Evolutionary conservation across 2,329 filamentous ascomycete genomes (phyloP).

Genomic region (Cordyceps tenuipes): DNA sequence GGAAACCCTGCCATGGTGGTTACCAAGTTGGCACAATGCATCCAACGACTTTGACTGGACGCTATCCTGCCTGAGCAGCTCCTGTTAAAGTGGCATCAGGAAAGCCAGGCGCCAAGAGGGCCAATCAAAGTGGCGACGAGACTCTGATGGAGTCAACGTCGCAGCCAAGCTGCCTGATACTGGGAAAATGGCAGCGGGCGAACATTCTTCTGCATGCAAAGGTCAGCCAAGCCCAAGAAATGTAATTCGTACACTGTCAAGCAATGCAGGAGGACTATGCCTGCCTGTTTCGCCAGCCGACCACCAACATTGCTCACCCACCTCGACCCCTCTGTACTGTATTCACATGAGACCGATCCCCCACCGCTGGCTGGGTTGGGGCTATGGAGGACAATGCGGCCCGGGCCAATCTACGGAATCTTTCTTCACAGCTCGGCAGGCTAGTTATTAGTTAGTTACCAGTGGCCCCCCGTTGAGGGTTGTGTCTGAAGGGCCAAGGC

Average conservation of each 20-base stretch:
- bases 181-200: background rate
- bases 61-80: background rate
- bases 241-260: background rate
- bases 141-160: background rate
- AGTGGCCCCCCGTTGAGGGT: too few species aligned
- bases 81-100: constrained; percentile 1
- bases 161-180: background rate
- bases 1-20: background rate
- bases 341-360: background rate
- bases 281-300: background rate
- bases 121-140: constrained; percentile 3
- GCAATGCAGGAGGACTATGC: background rate
- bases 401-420: too few species aligned
- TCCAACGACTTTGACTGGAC: constrained; percentile 7
- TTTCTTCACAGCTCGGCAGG: too few species aligned
- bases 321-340: background rate
- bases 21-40: background rate
- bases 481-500: too few species aligned
- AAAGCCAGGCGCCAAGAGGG: constrained; percentile 7
- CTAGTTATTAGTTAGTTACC: too few species aligned
- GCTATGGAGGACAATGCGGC: too few species aligned
- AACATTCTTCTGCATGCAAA: background rate
- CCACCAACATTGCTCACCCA: background rate
- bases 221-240: background rate
- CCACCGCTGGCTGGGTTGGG: background rate